A percentile compares a stretch with the other conserved stretches of the same genome.
Evolutionary conservation across 1,284 basidiomycete genomes (phyloP).

Genomic region (Megacollybia platyphylla): DNA sequence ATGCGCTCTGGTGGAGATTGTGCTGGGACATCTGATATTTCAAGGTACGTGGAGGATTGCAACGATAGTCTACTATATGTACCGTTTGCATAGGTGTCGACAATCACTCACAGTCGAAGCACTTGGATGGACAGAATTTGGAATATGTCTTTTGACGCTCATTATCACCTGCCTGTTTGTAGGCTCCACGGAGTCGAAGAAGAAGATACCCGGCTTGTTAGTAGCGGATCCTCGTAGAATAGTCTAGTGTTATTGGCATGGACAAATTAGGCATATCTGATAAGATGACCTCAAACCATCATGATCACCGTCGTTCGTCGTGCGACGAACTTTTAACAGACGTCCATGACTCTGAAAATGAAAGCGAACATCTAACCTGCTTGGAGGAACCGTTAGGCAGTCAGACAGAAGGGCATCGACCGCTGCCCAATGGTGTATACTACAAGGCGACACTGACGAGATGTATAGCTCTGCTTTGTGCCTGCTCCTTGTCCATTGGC

Average conservation of each 20-base stretch:
- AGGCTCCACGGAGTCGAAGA: background rate
- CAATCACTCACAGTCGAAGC: slow-evolving; percentile 61
- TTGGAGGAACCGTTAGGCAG: background rate
- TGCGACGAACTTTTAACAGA: slow-evolving; percentile 12
- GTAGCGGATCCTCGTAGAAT: slow-evolving; percentile 32
- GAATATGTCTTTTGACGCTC: slow-evolving; percentile 49
- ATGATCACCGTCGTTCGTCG: slow-evolving; percentile 14
- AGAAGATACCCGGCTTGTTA: slow-evolving; percentile 6
- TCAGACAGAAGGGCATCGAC: background rate
- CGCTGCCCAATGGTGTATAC: slow-evolving; percentile 7
- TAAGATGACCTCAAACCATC: background rate
- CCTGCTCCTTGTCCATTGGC: slow-evolving; percentile 63
- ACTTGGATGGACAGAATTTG: slow-evolving; percentile 63
- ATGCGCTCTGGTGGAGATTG: slow-evolving; percentile 49
- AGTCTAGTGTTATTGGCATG: slow-evolving; percentile 6
- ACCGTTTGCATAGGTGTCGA: slow-evolving; percentile 34
- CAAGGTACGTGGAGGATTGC: slow-evolving; percentile 22
- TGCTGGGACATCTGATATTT: slow-evolving; percentile 34
- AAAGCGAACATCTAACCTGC: background rate
- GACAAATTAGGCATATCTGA: background rate
- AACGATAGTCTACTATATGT: background rate
- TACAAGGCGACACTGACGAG: slow-evolving; percentile 36
- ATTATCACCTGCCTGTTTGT: slow-evolving; percentile 37
- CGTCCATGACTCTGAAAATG: slow-evolving; percentile 1
- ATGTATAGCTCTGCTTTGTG: slow-evolving; percentile 53